phyloP scores from a whole-genome alignment of 345 rosid genomes.

The Bruguiera parviflora region DNA sequence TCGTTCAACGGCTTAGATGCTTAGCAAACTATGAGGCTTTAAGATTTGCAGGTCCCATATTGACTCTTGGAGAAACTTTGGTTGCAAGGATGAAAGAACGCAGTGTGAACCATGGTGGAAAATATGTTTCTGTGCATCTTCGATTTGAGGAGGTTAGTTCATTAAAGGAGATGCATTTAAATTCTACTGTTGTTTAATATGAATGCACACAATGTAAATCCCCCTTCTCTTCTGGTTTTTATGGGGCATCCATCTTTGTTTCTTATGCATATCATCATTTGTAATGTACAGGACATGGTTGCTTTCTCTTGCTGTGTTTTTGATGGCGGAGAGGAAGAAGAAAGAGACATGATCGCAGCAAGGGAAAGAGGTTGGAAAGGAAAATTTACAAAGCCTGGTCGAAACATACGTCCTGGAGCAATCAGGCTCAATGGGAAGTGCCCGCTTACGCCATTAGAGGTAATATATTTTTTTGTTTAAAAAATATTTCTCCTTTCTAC shows the following conservation, averaged over 20 bases:
- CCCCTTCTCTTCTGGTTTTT: no score
- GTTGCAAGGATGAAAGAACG: constrained; percentile 95
- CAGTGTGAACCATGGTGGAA: constrained; percentile 70
- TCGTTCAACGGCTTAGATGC: constrained; percentile 92
- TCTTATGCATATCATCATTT: constrained; percentile 5
- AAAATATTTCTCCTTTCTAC: neutral
- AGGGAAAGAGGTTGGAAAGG: constrained; percentile 99
- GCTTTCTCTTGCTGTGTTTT: constrained; percentile 99
- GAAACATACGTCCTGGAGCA: constrained; percentile 94
- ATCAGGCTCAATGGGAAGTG: constrained; percentile 95
- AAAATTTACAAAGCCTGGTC: constrained; percentile 95
- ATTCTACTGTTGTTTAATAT: constrained; percentile 2
- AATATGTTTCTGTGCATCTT: constrained; percentile 93
- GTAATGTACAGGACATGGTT: constrained; percentile 83
- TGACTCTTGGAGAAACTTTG: constrained; percentile 67
- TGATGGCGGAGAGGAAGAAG: constrained; percentile 94
- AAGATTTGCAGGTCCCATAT: constrained; percentile 71
- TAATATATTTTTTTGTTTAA: constrained; percentile 15
- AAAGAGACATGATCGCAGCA: constrained; percentile 79
- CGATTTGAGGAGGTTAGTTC: constrained; percentile 96
- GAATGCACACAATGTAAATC: neutral
- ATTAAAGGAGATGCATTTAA: constrained; percentile 7
- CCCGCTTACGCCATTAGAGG: constrained; percentile 98
- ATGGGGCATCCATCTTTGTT: neutral
- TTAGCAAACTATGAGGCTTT: constrained; percentile 89